Evolutionary conservation across 2,329 filamentous ascomycete genomes (phyloP).

Genomic region (Didymella arachidicola): DNA sequence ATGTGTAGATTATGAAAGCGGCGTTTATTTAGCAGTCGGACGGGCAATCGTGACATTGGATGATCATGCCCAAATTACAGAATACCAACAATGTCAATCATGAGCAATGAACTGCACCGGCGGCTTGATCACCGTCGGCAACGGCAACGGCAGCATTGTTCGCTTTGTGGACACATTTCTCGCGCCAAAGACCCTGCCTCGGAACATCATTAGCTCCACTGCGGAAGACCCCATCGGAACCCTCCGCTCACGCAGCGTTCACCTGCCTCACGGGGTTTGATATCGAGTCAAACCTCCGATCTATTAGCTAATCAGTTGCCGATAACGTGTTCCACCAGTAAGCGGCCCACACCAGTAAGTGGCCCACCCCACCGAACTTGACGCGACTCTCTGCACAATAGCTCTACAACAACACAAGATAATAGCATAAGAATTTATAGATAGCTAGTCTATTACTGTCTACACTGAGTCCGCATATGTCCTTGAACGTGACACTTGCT

Average conservation of each 20-base stretch:
- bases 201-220: slow-evolving; percentile 24
- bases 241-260: slow-evolving; percentile 18
- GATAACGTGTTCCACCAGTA: too few species aligned
- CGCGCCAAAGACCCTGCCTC: slow-evolving; percentile 1
- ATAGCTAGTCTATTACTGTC: too few species aligned
- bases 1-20: slow-evolving; percentile 44
- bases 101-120: not conserved
- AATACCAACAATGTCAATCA: slow-evolving; percentile 1
- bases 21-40: slow-evolving; percentile 37
- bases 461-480: too few species aligned
- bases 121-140: not conserved
- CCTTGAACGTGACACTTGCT: too few species aligned
- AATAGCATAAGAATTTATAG: too few species aligned
- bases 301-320: slow-evolving; percentile 36
- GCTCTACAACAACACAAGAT: too few species aligned
- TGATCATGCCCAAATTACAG: slow-evolving; percentile 11
- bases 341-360: too few species aligned
- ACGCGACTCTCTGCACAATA: too few species aligned
- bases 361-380: too few species aligned
- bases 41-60: slow-evolving; percentile 25
- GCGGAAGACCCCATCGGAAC: slow-evolving; percentile 13
- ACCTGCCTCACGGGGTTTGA: slow-evolving; percentile 31
- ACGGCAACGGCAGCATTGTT: not conserved
- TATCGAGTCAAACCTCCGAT: slow-evolving; percentile 20
- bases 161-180: slow-evolving; percentile 17